Base-by-base conservation (phyloP, 2,329 filamentous ascomycete species). In the Didymella pinodella region DNA sequence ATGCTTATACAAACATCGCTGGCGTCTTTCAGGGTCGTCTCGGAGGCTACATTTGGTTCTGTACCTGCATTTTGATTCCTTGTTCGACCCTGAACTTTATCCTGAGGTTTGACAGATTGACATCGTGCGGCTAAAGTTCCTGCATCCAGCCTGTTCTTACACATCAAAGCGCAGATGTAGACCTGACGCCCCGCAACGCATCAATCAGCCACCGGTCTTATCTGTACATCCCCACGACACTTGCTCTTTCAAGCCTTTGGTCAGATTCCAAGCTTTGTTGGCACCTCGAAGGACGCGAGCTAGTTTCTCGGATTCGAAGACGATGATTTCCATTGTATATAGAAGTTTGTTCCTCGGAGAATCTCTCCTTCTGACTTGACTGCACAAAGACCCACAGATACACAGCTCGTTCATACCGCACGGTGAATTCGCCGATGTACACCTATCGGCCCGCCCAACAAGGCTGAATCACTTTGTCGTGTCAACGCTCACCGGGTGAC, bases 341-440 rank as follows among this genome's bases (percentile, higher is more conserved):
- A 12, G 8, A 8, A 2, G 38, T 40, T 12, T 20, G 38, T 41
- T 41, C 8, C 7, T 25, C 14, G 20, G 2, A 18, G 7, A 10
- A 5, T 4, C 18, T 14, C 38, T 41, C 14, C 10, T 25, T 44
- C 0, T 44, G 41, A 44, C 41, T 51, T 47, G 40, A 18, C 25
- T 38, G 43, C 48, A 47, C 22, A 8, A 40, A 20, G 50, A 47
- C 16, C 32, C 31, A 44, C 43, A 41, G 32, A 31, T 48, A 43
- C 16, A 41, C 52, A 28, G 28, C 32, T 41, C 45, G 34, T 43
- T 14, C 14, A 47, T 22, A 40, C n/a, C 52, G 56, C 46, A n/a
- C 56, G 56, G 56, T 59, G 46, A 54, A 43, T 54, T 59, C 56
- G 56, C 56, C 56, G 56, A 59, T 59, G 34, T 54, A 59, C 45